Evolutionary conservation across 2,329 filamentous ascomycete genomes (phyloP).

Genomic region (Didymella glomerata): DNA sequence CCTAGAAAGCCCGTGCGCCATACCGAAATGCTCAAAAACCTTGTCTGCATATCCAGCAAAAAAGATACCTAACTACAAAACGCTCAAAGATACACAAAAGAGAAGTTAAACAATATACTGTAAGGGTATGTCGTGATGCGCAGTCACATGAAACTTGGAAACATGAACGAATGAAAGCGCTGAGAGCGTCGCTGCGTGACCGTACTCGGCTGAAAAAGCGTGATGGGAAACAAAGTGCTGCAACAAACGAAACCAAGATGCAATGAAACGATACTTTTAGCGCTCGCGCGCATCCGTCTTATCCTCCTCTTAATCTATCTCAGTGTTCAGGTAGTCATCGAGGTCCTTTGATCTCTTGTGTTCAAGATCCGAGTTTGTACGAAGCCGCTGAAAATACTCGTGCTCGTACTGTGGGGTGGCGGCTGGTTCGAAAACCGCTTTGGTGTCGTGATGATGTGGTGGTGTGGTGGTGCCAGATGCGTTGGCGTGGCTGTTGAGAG

Average conservation of each 20-base stretch:
- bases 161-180: slow-evolving; percentile 3
- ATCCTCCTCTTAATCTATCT: slow-evolving; percentile 22
- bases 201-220: no score
- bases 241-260: slow-evolving; percentile 10
- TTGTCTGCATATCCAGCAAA: not conserved
- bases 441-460: slow-evolving; percentile 18
- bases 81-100: slow-evolving; percentile 7
- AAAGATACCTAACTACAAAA: not conserved
- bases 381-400: slow-evolving; percentile 16
- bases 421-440: slow-evolving; percentile 16
- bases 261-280: slow-evolving; percentile 16
- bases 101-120: slow-evolving; percentile 14
- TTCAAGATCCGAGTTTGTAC: slow-evolving; percentile 14
- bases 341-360: slow-evolving; percentile 14
- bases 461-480: not conserved
- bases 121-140: slow-evolving; percentile 9
- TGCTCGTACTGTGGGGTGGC: slow-evolving; percentile 21
- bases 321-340: slow-evolving; percentile 15
- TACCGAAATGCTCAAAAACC: not conserved
- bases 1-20: not conserved
- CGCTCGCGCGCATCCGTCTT: slow-evolving; percentile 21
- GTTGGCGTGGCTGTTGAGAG: not conserved
- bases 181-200: no score
- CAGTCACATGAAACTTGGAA: not conserved
- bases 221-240: no score